These are phyloP conservation scores for Leucoagaricus sp. DNA, from an alignment of 1,284 basidiomycete genomes.

Conservation along the genomic window DNA sequence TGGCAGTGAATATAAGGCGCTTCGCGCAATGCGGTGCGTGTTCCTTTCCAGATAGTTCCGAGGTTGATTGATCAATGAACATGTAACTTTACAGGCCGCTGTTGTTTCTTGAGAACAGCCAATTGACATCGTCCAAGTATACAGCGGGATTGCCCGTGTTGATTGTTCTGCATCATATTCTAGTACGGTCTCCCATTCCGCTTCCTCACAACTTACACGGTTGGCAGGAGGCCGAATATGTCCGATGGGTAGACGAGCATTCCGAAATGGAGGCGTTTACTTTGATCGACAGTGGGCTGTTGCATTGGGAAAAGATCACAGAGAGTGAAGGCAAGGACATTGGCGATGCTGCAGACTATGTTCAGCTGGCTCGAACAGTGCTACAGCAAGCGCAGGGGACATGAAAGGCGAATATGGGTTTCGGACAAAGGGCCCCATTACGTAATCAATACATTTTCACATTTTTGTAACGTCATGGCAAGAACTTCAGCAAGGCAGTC, in stretches of 20 bases:
- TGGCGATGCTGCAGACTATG: constrained; percentile 53
- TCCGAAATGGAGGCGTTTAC: constrained; percentile 70
- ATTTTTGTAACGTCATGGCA: not conserved
- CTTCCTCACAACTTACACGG: constrained; percentile 86
- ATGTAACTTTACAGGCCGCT: constrained; percentile 57
- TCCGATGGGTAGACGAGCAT: constrained; percentile 84
- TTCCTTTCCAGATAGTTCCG: not conserved
- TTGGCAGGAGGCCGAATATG: constrained; percentile 93
- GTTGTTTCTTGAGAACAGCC: constrained; percentile 80
- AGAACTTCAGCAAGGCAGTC: not conserved
- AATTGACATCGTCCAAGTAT: constrained; percentile 62
- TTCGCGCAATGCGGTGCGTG: constrained; percentile 79
- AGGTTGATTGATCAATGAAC: constrained; percentile 7
- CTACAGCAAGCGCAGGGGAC: constrained; percentile 34
- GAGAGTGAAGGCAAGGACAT: constrained; percentile 51
- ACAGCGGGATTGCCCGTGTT: constrained; percentile 79
- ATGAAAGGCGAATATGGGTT: constrained; percentile 15
- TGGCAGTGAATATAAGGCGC: constrained; percentile 78
- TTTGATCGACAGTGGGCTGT: constrained; percentile 68
- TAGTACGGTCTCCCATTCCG: constrained; percentile 85
- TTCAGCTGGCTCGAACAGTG: constrained; percentile 63
- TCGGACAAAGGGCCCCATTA: constrained; percentile 4
- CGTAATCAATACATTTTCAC: constrained; percentile 11
- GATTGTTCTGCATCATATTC: constrained; percentile 87
- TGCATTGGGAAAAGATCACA: constrained; percentile 71